Base-by-base conservation (phyloP, 495 filamentous ascomycete genomes). In the Xylaria acuta region DNA sequence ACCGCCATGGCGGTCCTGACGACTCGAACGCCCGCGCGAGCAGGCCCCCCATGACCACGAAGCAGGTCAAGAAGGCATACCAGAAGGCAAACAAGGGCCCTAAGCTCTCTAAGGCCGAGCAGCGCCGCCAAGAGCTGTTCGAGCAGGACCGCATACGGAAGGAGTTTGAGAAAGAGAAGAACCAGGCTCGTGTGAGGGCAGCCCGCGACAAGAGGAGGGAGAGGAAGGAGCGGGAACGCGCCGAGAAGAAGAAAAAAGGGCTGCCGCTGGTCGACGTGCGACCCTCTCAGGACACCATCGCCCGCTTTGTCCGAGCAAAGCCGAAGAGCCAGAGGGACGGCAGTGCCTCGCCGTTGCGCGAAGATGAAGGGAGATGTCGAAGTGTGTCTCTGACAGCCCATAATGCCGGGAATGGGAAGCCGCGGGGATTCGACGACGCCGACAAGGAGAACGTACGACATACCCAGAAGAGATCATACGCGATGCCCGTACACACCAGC, bases 121-220 rank as follows among this genome's bases (percentile, higher is more conserved):
- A 76, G 69, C 80, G 82, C 25, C 80, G 80, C 1, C 66, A 80
- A 25, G 83, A 85, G 47, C 76, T 76, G 5, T 79, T 81, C n/a
- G 84, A 85, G 43, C 82, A 85, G 69, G 82, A 83, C 41, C 81
- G 82, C 25, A 82, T 83, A 53, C 75, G 80, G 20, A 80, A 80
- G 41, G 84, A 86, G 62, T 75, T 82, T 20, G 84, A 84, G 53
- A 84, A 83, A 71, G 83, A 86, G 53, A 83, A 77, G 67, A 75
- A 76, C 18, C 71, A 78, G 25, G 75, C 73, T 32, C 80, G 78
- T 16, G 83, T 84, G 8, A 76, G 78, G 32, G 63, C 73, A 30
- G 76, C 80, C 11, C 74, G 84, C 3, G 84, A 86, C n/a, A 82
- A 77, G 71, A 84, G 84, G 70, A 81, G 75, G 64, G 79, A 78